Evolutionary conservation across 306 rosid species (phyloP).

Genomic region (Sechiopsis laciniata): DNA sequence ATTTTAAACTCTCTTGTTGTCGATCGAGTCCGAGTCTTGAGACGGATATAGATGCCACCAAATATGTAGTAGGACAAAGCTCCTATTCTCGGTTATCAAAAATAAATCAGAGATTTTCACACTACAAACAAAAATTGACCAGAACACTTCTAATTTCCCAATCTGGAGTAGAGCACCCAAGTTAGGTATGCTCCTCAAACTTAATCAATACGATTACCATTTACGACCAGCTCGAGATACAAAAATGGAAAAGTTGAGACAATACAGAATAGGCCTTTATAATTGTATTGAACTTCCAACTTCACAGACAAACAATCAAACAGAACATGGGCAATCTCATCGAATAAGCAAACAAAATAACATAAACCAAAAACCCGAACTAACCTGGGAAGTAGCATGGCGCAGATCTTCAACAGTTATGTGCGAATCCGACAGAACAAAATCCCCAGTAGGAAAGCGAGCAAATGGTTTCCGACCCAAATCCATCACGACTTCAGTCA

Average conservation of each 20-base stretch:
- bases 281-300: constrained; percentile 5
- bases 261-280: neutral
- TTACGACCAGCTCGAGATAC: no score
- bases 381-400: constrained; percentile 82
- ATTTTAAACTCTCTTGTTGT: no score
- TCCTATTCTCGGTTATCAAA: no score
- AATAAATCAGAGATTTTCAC: no score
- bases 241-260: no score
- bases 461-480: constrained; percentile 92
- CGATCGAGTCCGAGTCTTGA: no score
- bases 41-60: no score
- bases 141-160: neutral
- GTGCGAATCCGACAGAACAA: constrained; percentile 21
- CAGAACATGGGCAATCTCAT: constrained; percentile 22
- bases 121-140: neutral
- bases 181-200: no score
- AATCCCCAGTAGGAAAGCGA: constrained; percentile 83
- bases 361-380: constrained; percentile 21
- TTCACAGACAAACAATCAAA: constrained; percentile 24
- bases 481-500: constrained; percentile 74
- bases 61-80: no score
- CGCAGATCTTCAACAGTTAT: constrained; percentile 44
- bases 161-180: no score
- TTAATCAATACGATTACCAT: neutral
- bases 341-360: neutral